A percentile compares a stretch with the other conserved stretches of the same genome.
phyloP scores from a whole-genome alignment of 148 eudicot genomes.

The Tetragonia tetragonoides region DNA sequence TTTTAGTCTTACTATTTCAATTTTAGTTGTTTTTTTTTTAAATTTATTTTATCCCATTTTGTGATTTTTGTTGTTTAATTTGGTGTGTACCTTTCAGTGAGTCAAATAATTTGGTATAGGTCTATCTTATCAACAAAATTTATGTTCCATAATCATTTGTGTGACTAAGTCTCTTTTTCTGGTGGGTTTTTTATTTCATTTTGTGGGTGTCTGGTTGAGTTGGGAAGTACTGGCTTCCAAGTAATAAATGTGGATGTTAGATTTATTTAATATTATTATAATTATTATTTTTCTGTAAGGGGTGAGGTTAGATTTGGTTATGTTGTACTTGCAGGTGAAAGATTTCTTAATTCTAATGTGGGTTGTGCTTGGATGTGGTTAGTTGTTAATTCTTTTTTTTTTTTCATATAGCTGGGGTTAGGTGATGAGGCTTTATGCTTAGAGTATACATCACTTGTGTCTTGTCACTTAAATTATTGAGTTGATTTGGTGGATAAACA shows the following conservation, averaged over 20 bases:
- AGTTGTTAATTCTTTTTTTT: neutral
- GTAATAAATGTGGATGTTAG: constrained; percentile 12
- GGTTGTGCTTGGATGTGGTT: constrained; percentile 8
- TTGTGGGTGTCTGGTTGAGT: constrained; percentile 10
- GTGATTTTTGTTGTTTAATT: neutral
- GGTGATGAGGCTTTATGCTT: constrained; percentile 30
- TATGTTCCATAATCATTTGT: constrained; percentile 6
- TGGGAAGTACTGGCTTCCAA: constrained; percentile 4
- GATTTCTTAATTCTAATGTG: constrained; percentile 8
- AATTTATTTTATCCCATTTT: neutral
- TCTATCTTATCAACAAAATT: constrained; percentile 19
- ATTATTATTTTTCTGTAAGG: no score
- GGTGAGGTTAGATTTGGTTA: constrained; percentile 7
- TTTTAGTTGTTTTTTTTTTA: neutral
- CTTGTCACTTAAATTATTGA: constrained; percentile 11
- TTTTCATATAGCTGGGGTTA: constrained; percentile 23
- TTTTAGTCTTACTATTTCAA: neutral
- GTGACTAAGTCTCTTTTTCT: constrained; percentile 3
- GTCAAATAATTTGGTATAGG: constrained; percentile 1
- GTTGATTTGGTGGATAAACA: neutral
- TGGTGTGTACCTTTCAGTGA: neutral
- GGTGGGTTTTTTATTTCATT: neutral
- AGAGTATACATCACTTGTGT: constrained; percentile 18
- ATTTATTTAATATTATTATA: constrained; percentile 7
- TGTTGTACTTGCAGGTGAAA: neutral